Evolutionary conservation across 2,329 filamentous ascomycete species (phyloP), one percentile per base, ranked within the genome.

Genomic region (Nakataea oryzae): DNA sequence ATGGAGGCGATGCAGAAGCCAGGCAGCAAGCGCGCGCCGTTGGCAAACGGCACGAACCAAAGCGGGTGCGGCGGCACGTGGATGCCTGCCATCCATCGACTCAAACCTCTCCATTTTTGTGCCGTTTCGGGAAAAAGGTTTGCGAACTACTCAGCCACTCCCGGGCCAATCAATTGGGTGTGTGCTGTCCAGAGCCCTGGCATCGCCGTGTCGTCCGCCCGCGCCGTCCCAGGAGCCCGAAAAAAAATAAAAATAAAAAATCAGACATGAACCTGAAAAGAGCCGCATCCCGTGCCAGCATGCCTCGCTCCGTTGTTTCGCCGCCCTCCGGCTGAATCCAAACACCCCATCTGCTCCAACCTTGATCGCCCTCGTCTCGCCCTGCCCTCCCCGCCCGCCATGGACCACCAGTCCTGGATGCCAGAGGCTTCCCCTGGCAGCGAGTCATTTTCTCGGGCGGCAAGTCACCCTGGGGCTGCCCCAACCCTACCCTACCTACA

Each of bases 61-160:
- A 64, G 64, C 13, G 64, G 64, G 11, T 62, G 50, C 6, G 47
- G 29, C 30, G 50, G 32, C 21, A 30, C 58, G 30, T 59, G 34
- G 17, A 28, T 30, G 30, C 56, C 54, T 50, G 41, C 41, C 41
- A 50, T 50, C 41, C 21, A 50, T 21, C 17, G 17, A n/a, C 30
- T 54, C 29, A 9, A 41, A 50, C 41, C 41, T 17, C 41, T 50
- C 41, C 41, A 50, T 50, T 50, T 50, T 50, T 50, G 41, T 50
- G 17, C 41, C 41, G 13, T 8, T 50, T 50, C n/a, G 41, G 41
- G 41, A 50, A 50, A 21, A 50, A 50, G 41, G 41, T 50, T 50
- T 12, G 21, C 41, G 41, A 50, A 50, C 21, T n/a, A 50, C 41
- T 50, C 41, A 50, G 41, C 41, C 41, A 47, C 41, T 17, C 9